Percentiles rank a stretch among this genome's conserved stretches.
Conservation (phyloP, 495 filamentous ascomycete species). For the Massariosphaeria phaeospora region DNA sequence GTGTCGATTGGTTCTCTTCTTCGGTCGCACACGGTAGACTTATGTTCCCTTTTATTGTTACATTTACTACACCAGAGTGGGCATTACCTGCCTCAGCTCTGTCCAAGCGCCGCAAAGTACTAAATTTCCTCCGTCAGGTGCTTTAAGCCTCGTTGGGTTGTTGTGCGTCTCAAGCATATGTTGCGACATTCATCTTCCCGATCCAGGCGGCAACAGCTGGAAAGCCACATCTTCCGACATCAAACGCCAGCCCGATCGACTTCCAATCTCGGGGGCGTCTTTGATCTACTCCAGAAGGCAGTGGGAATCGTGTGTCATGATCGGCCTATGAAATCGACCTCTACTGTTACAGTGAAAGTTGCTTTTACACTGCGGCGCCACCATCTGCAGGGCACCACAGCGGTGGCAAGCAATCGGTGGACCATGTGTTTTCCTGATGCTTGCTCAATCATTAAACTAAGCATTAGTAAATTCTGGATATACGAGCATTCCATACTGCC, state of each 20-base stretch:
- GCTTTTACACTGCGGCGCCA: no score
- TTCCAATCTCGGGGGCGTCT: not conserved
- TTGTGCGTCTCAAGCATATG: not conserved
- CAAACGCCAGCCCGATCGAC: not conserved
- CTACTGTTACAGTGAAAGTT: no score
- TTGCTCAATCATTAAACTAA: no score
- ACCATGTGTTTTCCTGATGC: no score
- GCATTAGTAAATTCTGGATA: not conserved
- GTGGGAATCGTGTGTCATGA: no score
- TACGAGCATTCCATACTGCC: not conserved
- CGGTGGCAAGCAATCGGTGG: no score
- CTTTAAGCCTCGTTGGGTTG: not conserved
- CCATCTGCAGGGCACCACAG: no score
- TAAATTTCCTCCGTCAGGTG: not conserved
- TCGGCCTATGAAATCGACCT: no score
- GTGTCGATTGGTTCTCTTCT: slow-evolving; percentile 6
- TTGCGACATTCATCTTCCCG: not conserved
- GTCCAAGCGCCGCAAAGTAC: not conserved
- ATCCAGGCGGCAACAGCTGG: not conserved
- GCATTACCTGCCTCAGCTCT: slow-evolving; percentile 11
- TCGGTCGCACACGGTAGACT: slow-evolving; percentile 16
- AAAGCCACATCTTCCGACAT: not conserved
- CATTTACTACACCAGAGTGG: slow-evolving; percentile 28
- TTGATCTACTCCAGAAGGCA: no score
- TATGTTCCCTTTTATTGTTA: slow-evolving; percentile 21